These are phyloP conservation scores for Aspergillus sp. DNA, from an alignment of 2,329 filamentous ascomycete species.

Conservation along the genomic window DNA sequence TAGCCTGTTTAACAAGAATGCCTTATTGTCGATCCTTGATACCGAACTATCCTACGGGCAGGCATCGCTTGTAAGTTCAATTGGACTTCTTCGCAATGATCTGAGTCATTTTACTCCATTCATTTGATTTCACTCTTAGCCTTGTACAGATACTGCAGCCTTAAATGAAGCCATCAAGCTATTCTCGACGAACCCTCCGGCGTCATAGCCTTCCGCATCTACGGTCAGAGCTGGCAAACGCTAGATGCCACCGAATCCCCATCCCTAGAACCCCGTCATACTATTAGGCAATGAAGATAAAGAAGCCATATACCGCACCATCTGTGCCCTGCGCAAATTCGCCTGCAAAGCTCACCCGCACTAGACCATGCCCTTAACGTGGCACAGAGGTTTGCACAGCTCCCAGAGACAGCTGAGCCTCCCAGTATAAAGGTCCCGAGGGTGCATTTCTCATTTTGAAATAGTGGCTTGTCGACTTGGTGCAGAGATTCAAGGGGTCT, in stretches of 20 bases:
- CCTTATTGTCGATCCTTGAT: not conserved
- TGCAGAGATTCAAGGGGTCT: not conserved
- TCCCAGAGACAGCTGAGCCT: not conserved
- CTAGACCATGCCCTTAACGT: not conserved
- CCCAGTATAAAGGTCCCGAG: not conserved
- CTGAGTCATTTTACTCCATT: not conserved
- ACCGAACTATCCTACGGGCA: not conserved
- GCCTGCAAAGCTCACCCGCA: not conserved
- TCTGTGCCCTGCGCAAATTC: not conserved
- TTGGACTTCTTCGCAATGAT: not conserved
- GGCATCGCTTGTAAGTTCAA: not conserved
- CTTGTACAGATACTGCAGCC: not conserved
- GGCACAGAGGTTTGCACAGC: not conserved
- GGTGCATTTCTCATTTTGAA: not conserved
- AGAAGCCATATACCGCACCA: not conserved
- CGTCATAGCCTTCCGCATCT: not conserved
- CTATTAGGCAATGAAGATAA: not conserved
- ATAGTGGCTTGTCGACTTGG: not conserved
- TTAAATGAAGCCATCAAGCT: not conserved
- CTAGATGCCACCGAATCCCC: not conserved
- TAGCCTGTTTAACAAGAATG: too few relatives aligned
- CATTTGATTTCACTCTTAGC: not conserved
- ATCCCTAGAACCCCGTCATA: not conserved
- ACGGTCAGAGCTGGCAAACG: not conserved
- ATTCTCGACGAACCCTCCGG: not conserved